Percentiles rank a stretch among this genome's conserved stretches.
Evolutionary conservation across 2,329 filamentous ascomycete genomes (phyloP).

Genomic region (Pleomassaria siparia): DNA sequence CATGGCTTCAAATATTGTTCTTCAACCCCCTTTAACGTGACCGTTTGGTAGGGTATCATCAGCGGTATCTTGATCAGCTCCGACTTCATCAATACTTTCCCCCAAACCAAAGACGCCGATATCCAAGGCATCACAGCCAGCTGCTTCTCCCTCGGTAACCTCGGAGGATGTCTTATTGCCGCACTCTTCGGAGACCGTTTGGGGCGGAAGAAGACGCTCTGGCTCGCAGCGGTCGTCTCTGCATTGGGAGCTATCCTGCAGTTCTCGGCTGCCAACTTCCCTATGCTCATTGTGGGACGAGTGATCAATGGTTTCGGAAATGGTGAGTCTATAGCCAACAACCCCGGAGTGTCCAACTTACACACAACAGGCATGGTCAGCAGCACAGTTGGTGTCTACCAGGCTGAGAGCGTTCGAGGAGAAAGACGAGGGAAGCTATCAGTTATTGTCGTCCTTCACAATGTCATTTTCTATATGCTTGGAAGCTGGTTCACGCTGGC

Average conservation of each 20-base stretch:
- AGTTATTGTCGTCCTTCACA: constrained; percentile 18
- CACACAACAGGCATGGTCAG: constrained; percentile 10
- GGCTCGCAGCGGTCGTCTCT: constrained; percentile 14
- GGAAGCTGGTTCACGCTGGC: constrained; percentile 17
- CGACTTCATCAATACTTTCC: constrained; percentile 22
- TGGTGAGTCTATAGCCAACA: constrained; percentile 1
- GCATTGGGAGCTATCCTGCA: constrained; percentile 22
- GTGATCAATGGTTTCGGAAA: constrained; percentile 18
- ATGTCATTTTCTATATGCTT: constrained; percentile 19
- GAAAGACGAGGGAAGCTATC: constrained; percentile 16
- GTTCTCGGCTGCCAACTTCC: constrained; percentile 11
- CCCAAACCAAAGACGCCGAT: constrained; percentile 18
- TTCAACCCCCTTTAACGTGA: not conserved
- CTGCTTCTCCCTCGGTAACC: constrained; percentile 22
- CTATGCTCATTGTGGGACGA: constrained; percentile 14
- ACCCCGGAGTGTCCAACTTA: not conserved
- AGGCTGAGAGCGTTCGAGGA: constrained; percentile 14
- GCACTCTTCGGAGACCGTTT: constrained; percentile 17
- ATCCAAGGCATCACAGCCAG: constrained; percentile 27
- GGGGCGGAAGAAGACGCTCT: constrained; percentile 22
- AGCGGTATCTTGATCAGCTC: constrained; percentile 18
- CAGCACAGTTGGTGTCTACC: constrained; percentile 16
- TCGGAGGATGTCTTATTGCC: constrained; percentile 19
- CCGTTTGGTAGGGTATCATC: constrained; percentile 10
- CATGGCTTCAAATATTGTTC: not conserved